A percentile compares a stretch with the other conserved stretches of the same genome.
Conservation (phyloP, 495 filamentous ascomycete genomes). For the Lasiosphaeris hirsuta region DNA sequence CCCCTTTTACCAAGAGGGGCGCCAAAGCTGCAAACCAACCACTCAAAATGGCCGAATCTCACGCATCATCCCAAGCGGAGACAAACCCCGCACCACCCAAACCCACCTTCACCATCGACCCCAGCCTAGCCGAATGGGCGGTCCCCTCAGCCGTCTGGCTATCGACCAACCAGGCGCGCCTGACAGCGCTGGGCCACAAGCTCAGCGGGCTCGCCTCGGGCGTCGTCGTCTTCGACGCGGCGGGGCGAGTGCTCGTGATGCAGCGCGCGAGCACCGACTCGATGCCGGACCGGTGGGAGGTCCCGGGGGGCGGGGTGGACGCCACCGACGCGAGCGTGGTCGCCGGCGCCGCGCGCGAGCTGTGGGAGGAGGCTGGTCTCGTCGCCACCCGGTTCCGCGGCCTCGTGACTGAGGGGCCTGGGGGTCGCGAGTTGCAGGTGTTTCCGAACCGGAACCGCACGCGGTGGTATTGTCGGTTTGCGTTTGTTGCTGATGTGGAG, state of each 20-base stretch:
- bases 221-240: conserved; percentile 33
- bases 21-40: too few species aligned
- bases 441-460: conserved; percentile 17
- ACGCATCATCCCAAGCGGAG: too few species aligned
- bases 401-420: conserved; percentile 15
- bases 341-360: conserved; percentile 37
- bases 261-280: conserved; percentile 37
- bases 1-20: too few species aligned
- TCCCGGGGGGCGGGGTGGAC: conserved; percentile 42
- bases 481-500: conserved; percentile 28
- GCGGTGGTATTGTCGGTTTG: conserved; percentile 28
- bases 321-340: conserved; percentile 38
- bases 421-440: conserved; percentile 8
- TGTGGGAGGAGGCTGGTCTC: conserved; percentile 44
- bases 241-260: conserved; percentile 31
- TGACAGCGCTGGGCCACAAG: background rate
- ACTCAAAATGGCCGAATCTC: too few species aligned
- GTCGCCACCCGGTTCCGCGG: conserved; percentile 22
- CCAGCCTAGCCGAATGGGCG: too few species aligned
- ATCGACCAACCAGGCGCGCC: too few species aligned
- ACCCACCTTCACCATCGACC: too few species aligned
- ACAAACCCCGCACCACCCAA: too few species aligned
- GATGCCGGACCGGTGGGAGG: conserved; percentile 40
- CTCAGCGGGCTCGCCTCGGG: conserved; percentile 25
- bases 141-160: too few species aligned